phyloP scores from a whole-genome alignment of 2,329 filamentous ascomycete species.

The Aureobasidium leucospermi region DNA sequence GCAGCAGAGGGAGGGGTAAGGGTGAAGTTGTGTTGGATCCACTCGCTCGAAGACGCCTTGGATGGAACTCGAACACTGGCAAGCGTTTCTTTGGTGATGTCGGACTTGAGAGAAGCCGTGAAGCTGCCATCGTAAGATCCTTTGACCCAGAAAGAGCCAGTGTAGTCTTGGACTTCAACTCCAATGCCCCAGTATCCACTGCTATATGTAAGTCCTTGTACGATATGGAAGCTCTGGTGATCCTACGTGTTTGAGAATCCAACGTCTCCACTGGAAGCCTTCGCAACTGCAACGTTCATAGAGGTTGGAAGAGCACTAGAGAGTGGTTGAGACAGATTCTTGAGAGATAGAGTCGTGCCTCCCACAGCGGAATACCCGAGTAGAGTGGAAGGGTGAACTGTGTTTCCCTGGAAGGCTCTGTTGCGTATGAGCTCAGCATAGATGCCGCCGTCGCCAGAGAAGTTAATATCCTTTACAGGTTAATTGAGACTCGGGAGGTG shows the following conservation, averaged over 20 bases:
- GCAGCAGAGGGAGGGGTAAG: slow-evolving; percentile 23
- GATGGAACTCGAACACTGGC: slow-evolving; percentile 10
- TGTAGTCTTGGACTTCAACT: slow-evolving; percentile 23
- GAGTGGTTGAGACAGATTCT: slow-evolving; percentile 41
- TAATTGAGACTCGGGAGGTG: not conserved
- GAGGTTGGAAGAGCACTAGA: slow-evolving; percentile 48
- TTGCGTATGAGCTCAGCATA: slow-evolving; percentile 63
- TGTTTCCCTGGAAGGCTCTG: slow-evolving; percentile 54
- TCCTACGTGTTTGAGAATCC: slow-evolving; percentile 41
- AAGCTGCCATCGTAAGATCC: slow-evolving; percentile 26
- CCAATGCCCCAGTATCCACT: slow-evolving; percentile 28
- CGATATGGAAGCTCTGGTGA: not conserved
- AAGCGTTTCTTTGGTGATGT: slow-evolving; percentile 17
- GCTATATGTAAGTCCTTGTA: not conserved
- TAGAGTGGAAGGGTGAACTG: slow-evolving; percentile 42
- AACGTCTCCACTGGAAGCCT: slow-evolving; percentile 31
- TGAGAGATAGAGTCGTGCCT: slow-evolving; percentile 42
- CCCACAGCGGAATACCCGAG: slow-evolving; percentile 48
- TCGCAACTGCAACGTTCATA: slow-evolving; percentile 32
- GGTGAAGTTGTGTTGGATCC: slow-evolving; percentile 23
- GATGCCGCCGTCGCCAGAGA: slow-evolving; percentile 60
- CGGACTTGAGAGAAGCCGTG: slow-evolving; percentile 20
- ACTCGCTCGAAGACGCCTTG: slow-evolving; percentile 7
- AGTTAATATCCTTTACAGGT: slow-evolving; percentile 50
- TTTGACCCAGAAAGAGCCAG: slow-evolving; percentile 29